A percentile compares a stretch with the other conserved stretches of the same genome.
phyloP scores from a whole-genome alignment of 257 asterid genomes.

The Primulina huaijiensis region DNA sequence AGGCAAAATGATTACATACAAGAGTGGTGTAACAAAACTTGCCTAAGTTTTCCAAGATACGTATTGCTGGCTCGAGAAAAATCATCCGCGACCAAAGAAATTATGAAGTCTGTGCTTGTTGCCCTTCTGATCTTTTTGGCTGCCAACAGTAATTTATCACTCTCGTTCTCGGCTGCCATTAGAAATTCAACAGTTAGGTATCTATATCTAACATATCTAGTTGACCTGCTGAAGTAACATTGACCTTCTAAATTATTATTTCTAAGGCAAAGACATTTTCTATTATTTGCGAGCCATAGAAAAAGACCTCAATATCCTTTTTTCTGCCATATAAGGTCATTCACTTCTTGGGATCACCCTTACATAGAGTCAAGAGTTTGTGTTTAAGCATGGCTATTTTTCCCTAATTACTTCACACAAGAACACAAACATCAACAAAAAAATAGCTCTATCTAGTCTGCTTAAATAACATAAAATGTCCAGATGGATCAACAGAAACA shows the following conservation, averaged over 20 bases:
- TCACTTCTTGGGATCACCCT: neutral
- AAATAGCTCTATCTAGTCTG: neutral
- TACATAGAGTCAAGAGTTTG: neutral
- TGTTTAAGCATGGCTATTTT: neutral
- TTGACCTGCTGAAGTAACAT: neutral
- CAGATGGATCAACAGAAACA: slow-evolving; percentile 1
- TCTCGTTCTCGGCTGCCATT: slow-evolving; percentile 70
- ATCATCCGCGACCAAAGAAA: slow-evolving; percentile 79
- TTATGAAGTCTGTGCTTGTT: slow-evolving; percentile 74
- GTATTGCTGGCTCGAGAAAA: slow-evolving; percentile 90
- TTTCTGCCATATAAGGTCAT: neutral
- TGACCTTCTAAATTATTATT: neutral
- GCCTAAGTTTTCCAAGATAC: slow-evolving; percentile 83
- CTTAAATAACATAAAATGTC: neutral
- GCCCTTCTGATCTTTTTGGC: slow-evolving; percentile 82
- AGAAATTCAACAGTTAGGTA: slow-evolving; percentile 26
- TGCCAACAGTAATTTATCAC: slow-evolving; percentile 66
- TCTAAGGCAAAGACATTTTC: neutral
- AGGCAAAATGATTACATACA: no score
- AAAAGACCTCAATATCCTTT: no score
- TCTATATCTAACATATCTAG: neutral
- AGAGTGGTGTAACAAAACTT: slow-evolving; percentile 22
- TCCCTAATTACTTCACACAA: neutral
- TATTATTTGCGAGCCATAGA: neutral
- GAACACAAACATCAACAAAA: neutral